A percentile compares a stretch with the other conserved stretches of the same genome.
phyloP scores from a whole-genome alignment of 805 yeast species.

The Zygosaccharomyces rouxii region DNA sequence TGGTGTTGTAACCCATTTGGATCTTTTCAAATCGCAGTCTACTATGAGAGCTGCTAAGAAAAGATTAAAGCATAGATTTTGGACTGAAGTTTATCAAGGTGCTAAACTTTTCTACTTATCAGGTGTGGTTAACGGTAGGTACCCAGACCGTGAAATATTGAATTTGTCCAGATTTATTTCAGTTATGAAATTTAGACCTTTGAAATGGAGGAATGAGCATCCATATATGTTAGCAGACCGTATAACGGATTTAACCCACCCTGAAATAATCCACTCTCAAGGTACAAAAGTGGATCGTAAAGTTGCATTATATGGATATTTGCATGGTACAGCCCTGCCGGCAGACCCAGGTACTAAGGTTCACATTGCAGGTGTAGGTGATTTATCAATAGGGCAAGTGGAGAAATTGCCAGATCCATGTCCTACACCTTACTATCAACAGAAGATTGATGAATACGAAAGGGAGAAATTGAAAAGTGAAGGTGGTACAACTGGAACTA shows the following conservation, averaged over 20 bases:
- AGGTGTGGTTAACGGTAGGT: conserved; percentile 95
- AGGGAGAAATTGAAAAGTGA: conserved; percentile 69
- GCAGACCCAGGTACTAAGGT: conserved; percentile 59
- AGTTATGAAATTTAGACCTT: conserved; percentile 98
- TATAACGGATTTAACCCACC: conserved; percentile 91
- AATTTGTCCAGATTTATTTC: conserved; percentile 88
- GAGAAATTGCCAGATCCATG: conserved; percentile 98
- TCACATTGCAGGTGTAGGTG: conserved; percentile 96
- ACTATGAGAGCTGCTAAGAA: conserved; percentile 90
- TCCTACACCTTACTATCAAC: conserved; percentile 92
- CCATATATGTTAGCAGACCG: conserved; percentile 91
- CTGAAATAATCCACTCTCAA: conserved; percentile 61
- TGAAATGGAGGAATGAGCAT: conserved; percentile 98
- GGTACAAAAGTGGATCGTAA: conserved; percentile 84
- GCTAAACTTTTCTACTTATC: conserved; percentile 92
- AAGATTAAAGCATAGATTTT: conserved; percentile 84
- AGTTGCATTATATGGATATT: conserved; percentile 87
- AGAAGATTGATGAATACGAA: conserved; percentile 74
- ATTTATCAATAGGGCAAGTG: conserved; percentile 64
- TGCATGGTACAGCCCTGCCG: conserved; percentile 89
- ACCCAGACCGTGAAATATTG: conserved; percentile 93
- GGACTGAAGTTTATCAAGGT: conserved; percentile 99
- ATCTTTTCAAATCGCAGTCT: conserved; percentile 82
- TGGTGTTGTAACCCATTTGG: conserved; percentile 94
- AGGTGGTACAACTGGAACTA: conserved; percentile 50